Conservation (phyloP, 192 early-diverging fungal species). For the Diversispora eburnea region DNA sequence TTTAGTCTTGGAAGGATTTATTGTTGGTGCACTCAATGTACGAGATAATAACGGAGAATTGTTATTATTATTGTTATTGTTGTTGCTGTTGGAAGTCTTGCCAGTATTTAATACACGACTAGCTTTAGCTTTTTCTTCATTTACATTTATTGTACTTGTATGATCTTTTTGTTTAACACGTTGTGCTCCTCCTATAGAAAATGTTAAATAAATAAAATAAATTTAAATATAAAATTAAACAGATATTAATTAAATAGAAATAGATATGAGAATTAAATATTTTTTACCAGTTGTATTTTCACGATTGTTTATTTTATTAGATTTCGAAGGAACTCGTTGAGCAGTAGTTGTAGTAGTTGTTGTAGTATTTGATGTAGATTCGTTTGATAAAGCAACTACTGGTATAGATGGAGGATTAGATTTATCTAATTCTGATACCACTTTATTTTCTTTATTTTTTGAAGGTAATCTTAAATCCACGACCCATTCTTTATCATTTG, state of each 20-base stretch:
- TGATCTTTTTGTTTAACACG: slow-evolving; percentile 8
- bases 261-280: no score
- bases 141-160: background rate
- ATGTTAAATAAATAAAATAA: background rate
- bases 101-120: slow-evolving; percentile 14
- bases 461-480: background rate
- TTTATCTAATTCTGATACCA: no score
- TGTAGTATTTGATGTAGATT: background rate
- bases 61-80: background rate
- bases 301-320: background rate
- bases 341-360: background rate
- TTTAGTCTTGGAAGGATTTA: background rate
- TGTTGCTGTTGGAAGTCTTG: background rate
- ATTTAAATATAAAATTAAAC: background rate
- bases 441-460: no score
- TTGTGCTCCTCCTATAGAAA: slow-evolving; percentile 17
- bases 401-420: no score
- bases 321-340: background rate
- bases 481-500: background rate
- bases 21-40: background rate
- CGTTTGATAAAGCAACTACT: background rate
- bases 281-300: no score
- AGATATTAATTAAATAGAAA: no score
- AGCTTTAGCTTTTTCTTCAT: slow-evolving; percentile 23
- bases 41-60: background rate